phyloP scores from a whole-genome alignment of 83 land plant genomes.

The Picea abies region DNA sequence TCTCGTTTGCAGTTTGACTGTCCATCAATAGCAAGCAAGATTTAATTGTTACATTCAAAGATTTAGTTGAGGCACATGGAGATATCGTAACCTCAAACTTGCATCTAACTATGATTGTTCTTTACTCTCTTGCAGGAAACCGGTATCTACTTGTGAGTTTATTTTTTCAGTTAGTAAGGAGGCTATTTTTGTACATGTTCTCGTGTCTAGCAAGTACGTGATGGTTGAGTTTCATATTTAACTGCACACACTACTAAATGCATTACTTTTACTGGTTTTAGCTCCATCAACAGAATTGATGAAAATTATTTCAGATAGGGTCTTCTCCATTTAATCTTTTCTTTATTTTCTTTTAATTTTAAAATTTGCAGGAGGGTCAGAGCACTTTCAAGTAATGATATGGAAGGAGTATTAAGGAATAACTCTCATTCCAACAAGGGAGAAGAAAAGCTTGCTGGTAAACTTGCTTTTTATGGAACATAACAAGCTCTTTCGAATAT shows the following conservation, averaged over 20 bases:
- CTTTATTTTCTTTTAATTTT: background rate
- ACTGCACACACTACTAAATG: background rate
- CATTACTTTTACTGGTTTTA: no score
- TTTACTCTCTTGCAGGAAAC: slow-evolving; percentile 51
- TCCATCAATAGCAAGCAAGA: background rate
- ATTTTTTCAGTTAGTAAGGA: slow-evolving; percentile 91
- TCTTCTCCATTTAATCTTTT: background rate
- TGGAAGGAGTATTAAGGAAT: slow-evolving; percentile 57
- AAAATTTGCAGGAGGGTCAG: slow-evolving; percentile 67
- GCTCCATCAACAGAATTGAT: no score
- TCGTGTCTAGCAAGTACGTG: slow-evolving; percentile 76
- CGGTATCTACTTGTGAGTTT: slow-evolving; percentile 73
- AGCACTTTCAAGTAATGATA: slow-evolving; percentile 57
- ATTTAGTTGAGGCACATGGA: background rate
- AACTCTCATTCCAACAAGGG: slow-evolving; percentile 26
- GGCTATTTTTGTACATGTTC: slow-evolving; percentile 82
- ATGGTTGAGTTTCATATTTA: slow-evolving; percentile 13
- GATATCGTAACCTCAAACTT: background rate
- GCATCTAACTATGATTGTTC: slow-evolving; percentile 6
- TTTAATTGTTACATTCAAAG: background rate
- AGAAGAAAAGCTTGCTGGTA: slow-evolving; percentile 64
- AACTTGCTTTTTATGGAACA: background rate
- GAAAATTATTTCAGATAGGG: background rate
- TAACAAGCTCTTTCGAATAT: background rate
- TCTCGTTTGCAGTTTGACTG: background rate